Evolutionary conservation across 805 yeast genomes (phyloP).

Genomic region (Candida pseudoglaebosa): DNA sequence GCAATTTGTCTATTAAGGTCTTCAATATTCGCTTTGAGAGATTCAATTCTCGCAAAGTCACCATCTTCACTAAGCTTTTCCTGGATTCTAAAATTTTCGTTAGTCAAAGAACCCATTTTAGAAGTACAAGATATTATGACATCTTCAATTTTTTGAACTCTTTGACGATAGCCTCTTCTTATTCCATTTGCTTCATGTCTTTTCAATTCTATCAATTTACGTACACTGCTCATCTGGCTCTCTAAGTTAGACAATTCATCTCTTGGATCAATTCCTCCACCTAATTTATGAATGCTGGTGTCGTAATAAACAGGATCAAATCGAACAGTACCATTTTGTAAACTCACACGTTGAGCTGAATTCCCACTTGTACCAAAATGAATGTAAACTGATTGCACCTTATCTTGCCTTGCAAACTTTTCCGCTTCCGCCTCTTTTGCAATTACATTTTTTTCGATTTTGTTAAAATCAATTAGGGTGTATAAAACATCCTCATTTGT

Average conservation of each 20-base stretch:
- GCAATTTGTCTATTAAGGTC: constrained; percentile 24
- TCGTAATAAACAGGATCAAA: constrained; percentile 52
- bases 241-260: constrained; percentile 9
- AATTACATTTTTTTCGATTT: constrained; percentile 57
- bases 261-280: constrained; percentile 15
- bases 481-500: constrained; percentile 52
- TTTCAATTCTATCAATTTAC: not conserved
- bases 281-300: constrained; percentile 25
- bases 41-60: constrained; percentile 39
- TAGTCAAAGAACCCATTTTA: constrained; percentile 11
- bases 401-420: constrained; percentile 22
- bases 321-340: constrained; percentile 37
- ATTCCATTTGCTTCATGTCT: constrained; percentile 7
- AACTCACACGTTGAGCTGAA: constrained; percentile 44
- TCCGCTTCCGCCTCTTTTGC: constrained; percentile 52
- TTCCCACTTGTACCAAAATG: constrained; percentile 32
- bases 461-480: constrained; percentile 58
- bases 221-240: constrained; percentile 7
- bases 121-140: not conserved
- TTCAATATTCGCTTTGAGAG: constrained; percentile 29
- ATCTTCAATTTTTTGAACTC: not conserved
- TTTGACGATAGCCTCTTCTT: constrained; percentile 3
- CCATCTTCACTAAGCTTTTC: constrained; percentile 42
- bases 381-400: constrained; percentile 41
- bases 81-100: constrained; percentile 28